phyloP scores from a whole-genome alignment of 2,329 filamentous ascomycete genomes.

The Fusarium camptoceras region DNA sequence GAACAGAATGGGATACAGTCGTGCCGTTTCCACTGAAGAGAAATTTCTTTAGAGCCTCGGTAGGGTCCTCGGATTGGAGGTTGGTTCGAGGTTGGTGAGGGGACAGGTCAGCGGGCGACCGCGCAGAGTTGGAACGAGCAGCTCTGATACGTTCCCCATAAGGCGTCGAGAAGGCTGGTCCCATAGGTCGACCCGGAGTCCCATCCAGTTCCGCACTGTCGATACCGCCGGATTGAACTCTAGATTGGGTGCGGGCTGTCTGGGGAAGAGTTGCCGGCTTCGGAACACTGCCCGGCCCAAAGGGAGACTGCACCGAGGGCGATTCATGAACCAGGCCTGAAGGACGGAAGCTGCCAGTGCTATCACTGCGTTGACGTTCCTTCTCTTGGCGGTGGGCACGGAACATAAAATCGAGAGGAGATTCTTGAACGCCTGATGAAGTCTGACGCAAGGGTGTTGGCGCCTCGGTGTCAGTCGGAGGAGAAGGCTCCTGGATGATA shows the following conservation, averaged over 20 bases:
- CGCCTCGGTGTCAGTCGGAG: constrained; percentile 65
- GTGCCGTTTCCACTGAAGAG: constrained; percentile 59
- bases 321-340: constrained; percentile 60
- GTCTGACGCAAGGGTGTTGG: constrained; percentile 58
- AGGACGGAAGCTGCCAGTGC: constrained; percentile 59
- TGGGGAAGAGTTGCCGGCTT: constrained; percentile 45
- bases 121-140: constrained; percentile 55
- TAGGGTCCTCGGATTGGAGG: constrained; percentile 48
- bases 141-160: constrained; percentile 72
- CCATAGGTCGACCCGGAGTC: constrained; percentile 65
- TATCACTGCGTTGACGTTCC: constrained; percentile 68
- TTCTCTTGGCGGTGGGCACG: constrained; percentile 85
- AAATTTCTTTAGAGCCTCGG: constrained; percentile 68
- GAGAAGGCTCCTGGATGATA: constrained; percentile 58
- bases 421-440: constrained; percentile 63
- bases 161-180: constrained; percentile 75
- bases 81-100: constrained; percentile 19
- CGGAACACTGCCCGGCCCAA: constrained; percentile 42
- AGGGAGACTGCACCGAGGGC: constrained; percentile 59
- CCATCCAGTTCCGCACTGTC: constrained; percentile 70
- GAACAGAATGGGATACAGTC: constrained; percentile 23
- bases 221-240: constrained; percentile 42
- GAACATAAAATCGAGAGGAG: constrained; percentile 91
- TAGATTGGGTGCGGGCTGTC: constrained; percentile 40
- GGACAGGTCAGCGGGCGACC: constrained; percentile 26